Base-by-base conservation (phyloP, 164 flowering plant species). In the Chimonanthus praecox region DNA sequence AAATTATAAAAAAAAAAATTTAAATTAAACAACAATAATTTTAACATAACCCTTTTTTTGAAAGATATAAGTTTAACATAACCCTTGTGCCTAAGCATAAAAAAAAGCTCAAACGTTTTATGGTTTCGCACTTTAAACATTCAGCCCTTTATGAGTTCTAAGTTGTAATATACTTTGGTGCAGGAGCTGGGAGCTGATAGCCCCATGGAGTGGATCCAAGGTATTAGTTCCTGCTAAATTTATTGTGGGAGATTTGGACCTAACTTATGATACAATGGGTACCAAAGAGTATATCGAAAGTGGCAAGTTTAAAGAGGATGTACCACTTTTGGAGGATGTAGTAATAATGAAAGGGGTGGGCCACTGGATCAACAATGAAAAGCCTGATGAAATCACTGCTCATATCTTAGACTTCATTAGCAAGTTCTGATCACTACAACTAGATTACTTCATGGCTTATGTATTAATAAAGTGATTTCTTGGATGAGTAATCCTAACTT, bases 151-250 rank as follows among this genome's bases (percentile, higher is more conserved):
- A 33, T 33, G 33, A 33, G 33, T 33, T 33, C 33, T 0, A 33
- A 33, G 33, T 33, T 33, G 33, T 33, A 33, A 33, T 1, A 33
- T 33, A 33, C 15, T 4, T 10, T 9, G 43, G 21, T 71, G 69
- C 74, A 73, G 90, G 74, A 81, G 78, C 47, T 85, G 89, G 90
- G 89, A 87, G 80, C 82, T 86, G n/a, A 68, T 76, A 6, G 85
- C 82, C 48, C 84, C 89, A 13, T 86, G 88, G 90, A 78, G 81
- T 46, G 87, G 85, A 20, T 64, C 80, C 8, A 81, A 87, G 68
- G 70, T 86, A 7, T 74, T 66, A 4, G 88, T 88, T 21, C 86
- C 88, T 33, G 33, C 33, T 33, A 33, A 33, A 33, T 33, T 33
- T 33, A 33, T 33, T 33, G 33, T 33, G 33, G 90, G 90, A 0